A percentile compares a stretch with the other conserved stretches of the same genome.
Conservation (phyloP, 2,329 filamentous ascomycete genomes). For the Epichloe glyceriae region DNA sequence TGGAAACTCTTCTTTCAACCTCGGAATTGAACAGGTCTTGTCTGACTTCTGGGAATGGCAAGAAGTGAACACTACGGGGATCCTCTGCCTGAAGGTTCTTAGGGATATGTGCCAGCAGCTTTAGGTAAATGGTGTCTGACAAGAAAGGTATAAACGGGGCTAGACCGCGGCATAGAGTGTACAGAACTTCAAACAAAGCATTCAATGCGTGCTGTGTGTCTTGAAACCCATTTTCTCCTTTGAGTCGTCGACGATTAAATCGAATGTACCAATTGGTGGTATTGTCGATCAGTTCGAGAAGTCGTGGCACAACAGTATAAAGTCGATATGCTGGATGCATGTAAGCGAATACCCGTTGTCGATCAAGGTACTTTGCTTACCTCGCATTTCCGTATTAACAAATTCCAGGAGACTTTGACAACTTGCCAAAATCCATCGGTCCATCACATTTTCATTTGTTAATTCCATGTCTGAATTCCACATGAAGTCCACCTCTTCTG, state of each 20-base stretch:
- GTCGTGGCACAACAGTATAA: slow-evolving; percentile 81
- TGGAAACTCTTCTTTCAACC: slow-evolving; percentile 72
- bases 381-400: slow-evolving; percentile 83
- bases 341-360: background rate
- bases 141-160: slow-evolving; percentile 95
- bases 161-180: slow-evolving; percentile 73
- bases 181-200: slow-evolving; percentile 86
- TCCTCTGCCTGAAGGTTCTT: slow-evolving; percentile 57
- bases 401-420: slow-evolving; percentile 86
- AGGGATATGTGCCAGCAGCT: slow-evolving; percentile 71
- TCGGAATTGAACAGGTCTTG: slow-evolving; percentile 77
- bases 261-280: slow-evolving; percentile 99
- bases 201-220: slow-evolving; percentile 88
- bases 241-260: slow-evolving; percentile 82
- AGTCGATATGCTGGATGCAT: slow-evolving; percentile 47
- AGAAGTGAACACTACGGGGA: slow-evolving; percentile 79
- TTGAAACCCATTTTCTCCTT: slow-evolving; percentile 74
- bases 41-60: slow-evolving; percentile 77
- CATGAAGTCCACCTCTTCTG: slow-evolving; percentile 59
- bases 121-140: slow-evolving; percentile 85
- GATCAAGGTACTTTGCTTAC: slow-evolving; percentile 27
- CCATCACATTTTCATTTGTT: slow-evolving; percentile 83
- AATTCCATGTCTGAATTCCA: slow-evolving; percentile 67
- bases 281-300: slow-evolving; percentile 78
- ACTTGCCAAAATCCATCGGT: slow-evolving; percentile 86